Evolutionary conservation across 2,329 filamentous ascomycete species (phyloP).

Genomic region (Pseudogymnoascus sp.): DNA sequence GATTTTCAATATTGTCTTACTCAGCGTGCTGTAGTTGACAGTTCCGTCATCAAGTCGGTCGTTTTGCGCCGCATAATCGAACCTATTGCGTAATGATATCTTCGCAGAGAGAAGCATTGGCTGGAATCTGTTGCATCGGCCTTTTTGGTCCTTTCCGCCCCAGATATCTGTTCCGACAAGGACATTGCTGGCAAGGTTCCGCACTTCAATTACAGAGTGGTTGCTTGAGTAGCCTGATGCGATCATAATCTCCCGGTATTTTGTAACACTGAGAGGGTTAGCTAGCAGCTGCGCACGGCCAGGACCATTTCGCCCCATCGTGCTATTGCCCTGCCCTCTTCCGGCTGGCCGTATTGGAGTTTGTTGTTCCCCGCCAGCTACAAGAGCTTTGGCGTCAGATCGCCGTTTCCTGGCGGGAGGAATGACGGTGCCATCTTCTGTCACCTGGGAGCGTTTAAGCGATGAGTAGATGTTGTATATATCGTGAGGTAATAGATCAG

Average conservation of each 20-base stretch:
- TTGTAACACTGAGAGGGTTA: not conserved
- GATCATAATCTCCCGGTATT: conserved; percentile 3
- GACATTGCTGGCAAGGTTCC: conserved; percentile 50
- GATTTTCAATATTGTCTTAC: conserved; percentile 51
- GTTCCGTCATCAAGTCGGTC: conserved; percentile 62
- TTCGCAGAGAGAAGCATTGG: conserved; percentile 53
- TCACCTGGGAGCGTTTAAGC: not conserved
- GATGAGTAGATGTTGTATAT: not conserved
- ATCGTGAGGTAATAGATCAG: not conserved
- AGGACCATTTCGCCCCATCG: not conserved
- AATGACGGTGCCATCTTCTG: conserved; percentile 5
- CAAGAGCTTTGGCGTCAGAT: conserved; percentile 2
- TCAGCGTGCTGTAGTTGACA: conserved; percentile 65
- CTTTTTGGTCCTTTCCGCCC: conserved; percentile 56
- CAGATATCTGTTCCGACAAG: conserved; percentile 34
- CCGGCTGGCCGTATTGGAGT: not conserved
- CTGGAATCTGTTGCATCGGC: conserved; percentile 48
- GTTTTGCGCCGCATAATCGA: conserved; percentile 46
- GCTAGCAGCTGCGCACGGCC: not conserved
- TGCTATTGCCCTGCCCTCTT: not conserved
- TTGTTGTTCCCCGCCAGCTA: not conserved
- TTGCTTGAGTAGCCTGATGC: conserved; percentile 6
- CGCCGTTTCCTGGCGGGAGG: not conserved
- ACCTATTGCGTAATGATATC: conserved; percentile 47
- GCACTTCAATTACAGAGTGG: conserved; percentile 48